phyloP scores from a whole-genome alignment of 495 filamentous ascomycete species.

The Talaromyces stipitatus region DNA sequence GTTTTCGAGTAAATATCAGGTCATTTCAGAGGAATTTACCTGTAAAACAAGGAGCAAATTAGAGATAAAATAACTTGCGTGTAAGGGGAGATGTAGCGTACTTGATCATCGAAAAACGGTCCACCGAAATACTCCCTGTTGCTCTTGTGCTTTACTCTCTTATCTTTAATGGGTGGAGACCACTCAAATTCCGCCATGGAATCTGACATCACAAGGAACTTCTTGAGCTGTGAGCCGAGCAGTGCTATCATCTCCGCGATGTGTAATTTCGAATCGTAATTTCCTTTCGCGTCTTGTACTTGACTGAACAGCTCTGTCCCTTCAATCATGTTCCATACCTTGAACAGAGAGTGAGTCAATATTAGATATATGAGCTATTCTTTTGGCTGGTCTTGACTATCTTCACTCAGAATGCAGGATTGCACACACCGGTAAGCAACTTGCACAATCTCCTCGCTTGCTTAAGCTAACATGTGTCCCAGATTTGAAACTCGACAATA shows the following conservation, averaged over 20 bases:
- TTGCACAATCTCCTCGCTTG: not conserved
- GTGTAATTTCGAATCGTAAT: slow-evolving; percentile 18
- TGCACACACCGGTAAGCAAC: slow-evolving; percentile 28
- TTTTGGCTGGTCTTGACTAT: slow-evolving; percentile 31
- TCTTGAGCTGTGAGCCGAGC: slow-evolving; percentile 19
- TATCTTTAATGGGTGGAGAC: not conserved
- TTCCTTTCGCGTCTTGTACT: slow-evolving; percentile 10
- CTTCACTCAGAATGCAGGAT: slow-evolving; percentile 29
- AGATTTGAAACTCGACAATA: slow-evolving; percentile 10
- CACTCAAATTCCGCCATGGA: not conserved
- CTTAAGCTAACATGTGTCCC: not conserved
- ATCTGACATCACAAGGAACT: slow-evolving; percentile 12
- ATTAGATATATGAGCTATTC: too few species aligned
- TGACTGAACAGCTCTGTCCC: slow-evolving; percentile 16
- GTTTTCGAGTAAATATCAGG: slow-evolving; percentile 17
- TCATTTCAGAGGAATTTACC: slow-evolving; percentile 13
- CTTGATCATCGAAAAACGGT: slow-evolving; percentile 15
- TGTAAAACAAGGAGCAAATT: not conserved
- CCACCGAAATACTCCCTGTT: slow-evolving; percentile 4
- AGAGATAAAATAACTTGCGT: not conserved
- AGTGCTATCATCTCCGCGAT: slow-evolving; percentile 20
- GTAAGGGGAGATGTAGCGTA: too few species aligned
- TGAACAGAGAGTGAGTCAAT: too few species aligned
- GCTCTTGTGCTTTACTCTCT: slow-evolving; percentile 12
- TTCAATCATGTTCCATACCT: slow-evolving; percentile 24